A percentile compares a stretch with the other conserved stretches of the same genome.
Conservation (phyloP, 2,329 filamentous ascomycete genomes). For the Colletotrichum eleusines region DNA sequence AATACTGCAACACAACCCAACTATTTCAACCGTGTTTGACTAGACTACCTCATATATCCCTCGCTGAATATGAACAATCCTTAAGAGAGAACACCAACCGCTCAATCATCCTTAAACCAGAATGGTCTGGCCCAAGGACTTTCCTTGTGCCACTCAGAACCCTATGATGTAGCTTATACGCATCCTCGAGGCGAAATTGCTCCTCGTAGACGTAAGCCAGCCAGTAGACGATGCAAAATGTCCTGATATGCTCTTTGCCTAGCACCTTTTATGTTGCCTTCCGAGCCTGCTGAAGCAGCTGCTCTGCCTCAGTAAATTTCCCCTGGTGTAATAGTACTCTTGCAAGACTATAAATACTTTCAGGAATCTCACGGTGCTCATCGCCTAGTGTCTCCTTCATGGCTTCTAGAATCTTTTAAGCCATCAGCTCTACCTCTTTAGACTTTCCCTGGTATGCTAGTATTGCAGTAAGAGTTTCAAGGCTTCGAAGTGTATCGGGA, state of each 20-base stretch:
- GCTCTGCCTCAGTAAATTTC: not conserved
- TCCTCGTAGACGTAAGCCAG: no score
- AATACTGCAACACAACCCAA: not conserved
- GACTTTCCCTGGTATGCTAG: not conserved
- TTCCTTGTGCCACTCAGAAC: not conserved
- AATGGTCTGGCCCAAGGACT: no score
- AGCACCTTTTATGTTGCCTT: not conserved
- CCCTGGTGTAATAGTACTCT: not conserved
- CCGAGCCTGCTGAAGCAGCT: not conserved
- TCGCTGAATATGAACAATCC: no score
- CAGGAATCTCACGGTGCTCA: not conserved
- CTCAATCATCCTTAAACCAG: accelerated
- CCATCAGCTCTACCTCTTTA: not conserved
- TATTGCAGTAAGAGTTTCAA: not conserved
- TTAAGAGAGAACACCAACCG: no score
- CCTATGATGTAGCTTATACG: not conserved
- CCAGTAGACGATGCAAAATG: not conserved
- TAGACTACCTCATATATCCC: no score
- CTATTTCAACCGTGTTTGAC: no score
- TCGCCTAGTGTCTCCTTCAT: not conserved
- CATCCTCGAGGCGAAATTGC: not conserved
- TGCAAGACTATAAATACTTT: not conserved
- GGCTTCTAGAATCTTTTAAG: not conserved
- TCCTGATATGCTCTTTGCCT: not conserved
- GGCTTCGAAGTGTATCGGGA: not conserved